Base-by-base conservation (phyloP, 805 yeast genomes). In the Pichia pseudocactophila region DNA sequence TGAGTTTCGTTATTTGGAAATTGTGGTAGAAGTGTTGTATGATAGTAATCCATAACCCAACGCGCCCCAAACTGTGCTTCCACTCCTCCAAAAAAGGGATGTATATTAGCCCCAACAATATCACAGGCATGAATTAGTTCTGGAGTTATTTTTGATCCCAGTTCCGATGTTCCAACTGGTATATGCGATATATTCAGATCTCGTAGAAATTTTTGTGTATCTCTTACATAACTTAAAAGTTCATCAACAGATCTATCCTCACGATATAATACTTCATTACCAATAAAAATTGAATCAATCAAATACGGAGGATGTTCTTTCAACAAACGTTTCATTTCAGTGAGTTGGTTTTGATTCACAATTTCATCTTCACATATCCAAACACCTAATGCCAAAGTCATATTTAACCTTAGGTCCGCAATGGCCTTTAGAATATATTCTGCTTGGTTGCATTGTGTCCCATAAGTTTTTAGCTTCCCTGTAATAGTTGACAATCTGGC, bases 81-180 rank as follows among this genome's bases (percentile, higher is more conserved):
- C 0, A 68, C 70, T 0, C 88, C 88, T 1, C 77, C 73, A 56
- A 80, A 78, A 46, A 80, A 81, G 3, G 88, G 87, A 58, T 79
- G 83, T 4, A 78, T 63, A 51, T 78, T 80, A 8, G 78, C 75
- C 0, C 85, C 87, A 27, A 76, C 55, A 10, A 79, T 58, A 50
- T 81, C 86, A 49, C 76, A 70, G 2, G 54, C 61, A 30, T 57
- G 51, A 26, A 74, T 52, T 25, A 77, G 50, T 3, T 61, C 62
- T 3, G 54, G 46, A 25, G 64, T 65, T 33, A 76, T 59, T 31
- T 62, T 59, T 1, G 76, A 66, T 0, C 80, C 82, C 31, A 75
- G 56, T 36, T 80, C 87, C 0, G 81, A 67, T 0, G 82, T 76
- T 2, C 86, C 87, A 3, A 81, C 74, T 1, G 77, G 76, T 12